A percentile compares a stretch with the other conserved stretches of the same genome.
These are phyloP conservation scores for Cyathus striatus DNA, from an alignment of 768 basidiomycete species.

Conservation along the genomic window DNA sequence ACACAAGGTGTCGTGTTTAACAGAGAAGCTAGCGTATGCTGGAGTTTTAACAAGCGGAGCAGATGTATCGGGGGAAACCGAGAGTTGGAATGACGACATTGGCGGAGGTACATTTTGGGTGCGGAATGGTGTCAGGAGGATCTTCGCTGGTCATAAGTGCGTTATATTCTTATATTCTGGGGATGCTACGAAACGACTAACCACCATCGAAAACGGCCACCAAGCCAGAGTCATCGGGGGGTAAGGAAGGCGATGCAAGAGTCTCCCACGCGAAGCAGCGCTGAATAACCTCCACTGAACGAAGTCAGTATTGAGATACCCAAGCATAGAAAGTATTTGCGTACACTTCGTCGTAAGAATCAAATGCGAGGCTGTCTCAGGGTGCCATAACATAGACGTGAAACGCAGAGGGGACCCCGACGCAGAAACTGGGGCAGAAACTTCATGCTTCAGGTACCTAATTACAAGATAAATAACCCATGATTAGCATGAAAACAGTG, in stretches of 20 bases:
- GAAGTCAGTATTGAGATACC: conserved; percentile 2
- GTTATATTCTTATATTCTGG: conserved; percentile 1
- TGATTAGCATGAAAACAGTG: not conserved
- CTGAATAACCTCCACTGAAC: conserved; percentile 48
- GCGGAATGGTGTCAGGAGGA: conserved; percentile 90
- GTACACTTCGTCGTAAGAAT: conserved; percentile 64
- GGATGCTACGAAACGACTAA: conserved; percentile 30
- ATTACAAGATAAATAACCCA: not conserved
- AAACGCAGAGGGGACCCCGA: conserved; percentile 44
- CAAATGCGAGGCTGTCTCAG: conserved; percentile 66
- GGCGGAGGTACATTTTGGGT: conserved; percentile 97
- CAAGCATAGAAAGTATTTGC: not conserved
- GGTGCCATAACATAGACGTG: conserved; percentile 81
- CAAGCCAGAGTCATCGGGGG: conserved; percentile 74
- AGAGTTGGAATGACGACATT: conserved; percentile 68
- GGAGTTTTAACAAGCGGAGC: conserved; percentile 37
- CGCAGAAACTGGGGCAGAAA: conserved; percentile 39
- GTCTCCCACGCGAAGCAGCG: conserved; percentile 79
- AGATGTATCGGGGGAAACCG: conserved; percentile 17
- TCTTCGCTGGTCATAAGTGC: conserved; percentile 39
- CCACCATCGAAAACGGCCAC: conserved; percentile 90
- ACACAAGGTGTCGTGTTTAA: conserved; percentile 51
- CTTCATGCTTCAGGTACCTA: conserved; percentile 93
- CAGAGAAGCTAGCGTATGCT: conserved; percentile 60
- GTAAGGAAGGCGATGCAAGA: conserved; percentile 46